Evolutionary conservation across 371 early-diverging fungal species (phyloP), one percentile per base, ranked within the genome.

Genomic region (Zychaea mexicana): DNA sequence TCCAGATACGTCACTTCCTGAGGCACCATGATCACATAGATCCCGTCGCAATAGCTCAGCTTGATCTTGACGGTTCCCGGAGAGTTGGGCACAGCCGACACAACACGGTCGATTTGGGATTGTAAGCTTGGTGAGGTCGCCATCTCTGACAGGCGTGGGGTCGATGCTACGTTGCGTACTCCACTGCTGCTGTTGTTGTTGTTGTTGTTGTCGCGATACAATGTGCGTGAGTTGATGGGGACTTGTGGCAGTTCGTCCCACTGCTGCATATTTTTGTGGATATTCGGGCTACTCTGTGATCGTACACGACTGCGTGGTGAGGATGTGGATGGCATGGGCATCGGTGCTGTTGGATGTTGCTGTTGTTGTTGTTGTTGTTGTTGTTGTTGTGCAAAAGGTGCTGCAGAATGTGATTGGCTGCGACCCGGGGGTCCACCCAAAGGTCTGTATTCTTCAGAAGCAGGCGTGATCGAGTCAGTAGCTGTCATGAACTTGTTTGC

Each of bases 1-100:
- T 94, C 95, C 27, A 68, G 71, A 76, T 85, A 94, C 17, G 87
- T 71, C 57, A 92, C 86, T 32, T 89, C 85, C 47, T 80, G 66
- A 30, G 94, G 88, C 5, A 92, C 89, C 21, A 93, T 89, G 38
- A 97, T 90, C 31, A 93, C 85, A 74, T 94, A 96, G 24, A 94
- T 84, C 64, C 94, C 94, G 58, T 89, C 87, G 36, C 89, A 84
- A 71, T 87, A 96, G 70, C 94, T 94, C 52, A 94, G 87, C 66
- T 93, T 93, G 69, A 96, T 83, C 71, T 94, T 95, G 69, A 94
- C 45, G 28, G 56, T 31, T 66, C 71, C 47, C 65, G 24, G 21
- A 36, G 52, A 28, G 21, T 61, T 61, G 52, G 65, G 65, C 7
- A 65, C 65, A 28, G 65, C 65, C 7, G 65, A 59, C 19, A 57